Conservation (phyloP, 2,329 filamentous ascomycete genomes). For the Sclerotinia subarctica region DNA sequence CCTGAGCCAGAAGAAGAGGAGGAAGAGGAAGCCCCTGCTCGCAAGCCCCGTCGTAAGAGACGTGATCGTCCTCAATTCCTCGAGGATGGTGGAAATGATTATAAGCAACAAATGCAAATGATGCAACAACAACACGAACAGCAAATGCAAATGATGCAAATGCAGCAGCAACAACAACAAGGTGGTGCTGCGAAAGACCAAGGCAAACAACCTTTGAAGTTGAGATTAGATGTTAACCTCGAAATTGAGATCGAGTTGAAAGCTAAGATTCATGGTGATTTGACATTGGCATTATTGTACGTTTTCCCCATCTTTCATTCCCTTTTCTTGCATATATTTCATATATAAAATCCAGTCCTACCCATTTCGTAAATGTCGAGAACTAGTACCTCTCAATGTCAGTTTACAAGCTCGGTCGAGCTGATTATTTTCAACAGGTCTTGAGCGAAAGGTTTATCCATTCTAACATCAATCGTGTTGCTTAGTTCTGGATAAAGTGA, state of each 20-base stretch:
- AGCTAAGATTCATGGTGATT: slow-evolving; percentile 76
- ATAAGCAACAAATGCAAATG: slow-evolving; percentile 19
- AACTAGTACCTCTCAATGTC: slow-evolving; percentile 14
- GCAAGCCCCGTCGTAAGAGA: slow-evolving; percentile 19
- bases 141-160: slow-evolving; percentile 22
- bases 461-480: slow-evolving; percentile 11
- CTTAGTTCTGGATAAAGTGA: slow-evolving; percentile 15
- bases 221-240: slow-evolving; percentile 71
- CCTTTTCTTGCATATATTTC: background rate
- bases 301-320: slow-evolving; percentile 14
- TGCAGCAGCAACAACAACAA: slow-evolving; percentile 15
- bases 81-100: slow-evolving; percentile 11
- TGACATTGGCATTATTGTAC: slow-evolving; percentile 55
- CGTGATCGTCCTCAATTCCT: slow-evolving; percentile 21
- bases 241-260: slow-evolving; percentile 78
- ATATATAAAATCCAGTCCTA: background rate
- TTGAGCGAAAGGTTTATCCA: background rate
- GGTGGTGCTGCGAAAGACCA: slow-evolving; percentile 22
- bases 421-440: slow-evolving; percentile 19
- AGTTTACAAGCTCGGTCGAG: slow-evolving; percentile 14
- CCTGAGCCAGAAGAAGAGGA: slow-evolving; percentile 17
- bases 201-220: slow-evolving; percentile 58
- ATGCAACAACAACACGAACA: slow-evolving; percentile 20
- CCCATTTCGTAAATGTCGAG: background rate
- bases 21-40: slow-evolving; percentile 12